Evolutionary conservation across 495 filamentous ascomycete genomes (phyloP).

Genomic region (Sabuloglossum arenarium): DNA sequence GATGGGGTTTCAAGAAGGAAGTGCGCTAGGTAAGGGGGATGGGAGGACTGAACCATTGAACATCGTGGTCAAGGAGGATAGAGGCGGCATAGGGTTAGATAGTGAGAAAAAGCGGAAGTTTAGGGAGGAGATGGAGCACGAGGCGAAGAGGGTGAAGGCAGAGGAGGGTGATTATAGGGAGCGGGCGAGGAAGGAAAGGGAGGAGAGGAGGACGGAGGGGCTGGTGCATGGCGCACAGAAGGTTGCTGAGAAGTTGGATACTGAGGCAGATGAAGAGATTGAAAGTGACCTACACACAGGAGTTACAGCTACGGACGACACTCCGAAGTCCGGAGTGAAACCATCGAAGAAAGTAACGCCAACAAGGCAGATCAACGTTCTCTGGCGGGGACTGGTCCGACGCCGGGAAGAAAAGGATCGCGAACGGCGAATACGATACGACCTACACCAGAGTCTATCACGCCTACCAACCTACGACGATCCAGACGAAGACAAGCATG

Average conservation of each 20-base stretch:
- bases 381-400: slow-evolving; percentile 57
- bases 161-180: slow-evolving; percentile 61
- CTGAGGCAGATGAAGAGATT: slow-evolving; percentile 14
- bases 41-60: slow-evolving; percentile 42
- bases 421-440: slow-evolving; percentile 41
- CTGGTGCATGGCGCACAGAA: slow-evolving; percentile 57
- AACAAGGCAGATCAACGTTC: slow-evolving; percentile 43
- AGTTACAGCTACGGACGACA: not conserved
- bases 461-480: slow-evolving; percentile 31
- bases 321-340: not conserved
- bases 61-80: slow-evolving; percentile 50
- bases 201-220: slow-evolving; percentile 44
- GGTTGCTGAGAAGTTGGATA: slow-evolving; percentile 54
- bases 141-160: slow-evolving; percentile 37
- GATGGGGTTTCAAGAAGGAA: slow-evolving; percentile 66
- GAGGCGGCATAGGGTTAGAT: slow-evolving; percentile 72
- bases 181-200: slow-evolving; percentile 46
- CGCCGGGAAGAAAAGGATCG: slow-evolving; percentile 49
- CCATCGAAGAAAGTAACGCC: slow-evolving; percentile 18
- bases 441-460: slow-evolving; percentile 42
- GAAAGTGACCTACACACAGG: slow-evolving; percentile 9
- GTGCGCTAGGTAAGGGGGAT: slow-evolving; percentile 39
- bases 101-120: slow-evolving; percentile 67
- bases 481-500: slow-evolving; percentile 31
- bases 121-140: slow-evolving; percentile 33